Percentiles rank a stretch among this genome's conserved stretches.
Evolutionary conservation across 371 early-diverging fungal genomes (phyloP).

Genomic region (Synchytrium microbalum): DNA sequence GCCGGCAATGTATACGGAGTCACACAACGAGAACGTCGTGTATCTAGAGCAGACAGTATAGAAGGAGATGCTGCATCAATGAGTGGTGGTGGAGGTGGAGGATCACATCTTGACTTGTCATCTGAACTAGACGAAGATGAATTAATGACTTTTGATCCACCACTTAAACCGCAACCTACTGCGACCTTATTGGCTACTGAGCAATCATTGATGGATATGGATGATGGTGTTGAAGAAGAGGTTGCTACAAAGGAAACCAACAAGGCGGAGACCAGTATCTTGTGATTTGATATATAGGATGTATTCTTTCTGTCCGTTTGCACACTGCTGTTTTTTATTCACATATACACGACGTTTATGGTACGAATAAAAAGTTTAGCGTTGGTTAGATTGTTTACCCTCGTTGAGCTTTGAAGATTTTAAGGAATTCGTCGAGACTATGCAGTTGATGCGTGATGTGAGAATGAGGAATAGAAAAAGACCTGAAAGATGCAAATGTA

Average conservation of each 20-base stretch:
- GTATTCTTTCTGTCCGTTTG: too few relatives aligned
- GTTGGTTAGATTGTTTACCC: too few relatives aligned
- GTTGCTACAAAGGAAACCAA: neutral
- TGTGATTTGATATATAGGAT: neutral
- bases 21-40: neutral
- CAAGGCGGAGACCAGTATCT: neutral
- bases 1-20: slow-evolving; percentile 23
- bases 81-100: too few relatives aligned
- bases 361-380: too few relatives aligned
- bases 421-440: too few relatives aligned
- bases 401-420: too few relatives aligned
- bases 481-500: too few relatives aligned
- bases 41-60: neutral
- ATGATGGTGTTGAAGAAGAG: neutral
- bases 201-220: neutral
- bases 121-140: neutral
- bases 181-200: neutral
- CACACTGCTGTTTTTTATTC: too few relatives aligned
- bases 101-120: neutral
- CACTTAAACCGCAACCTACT: neutral
- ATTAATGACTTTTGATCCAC: neutral
- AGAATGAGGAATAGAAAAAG: too few relatives aligned
- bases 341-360: too few relatives aligned
- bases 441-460: too few relatives aligned
- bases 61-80: neutral